Evolutionary conservation across 1,284 basidiomycete genomes (phyloP).

Genomic region (Mixia osmundae): DNA sequence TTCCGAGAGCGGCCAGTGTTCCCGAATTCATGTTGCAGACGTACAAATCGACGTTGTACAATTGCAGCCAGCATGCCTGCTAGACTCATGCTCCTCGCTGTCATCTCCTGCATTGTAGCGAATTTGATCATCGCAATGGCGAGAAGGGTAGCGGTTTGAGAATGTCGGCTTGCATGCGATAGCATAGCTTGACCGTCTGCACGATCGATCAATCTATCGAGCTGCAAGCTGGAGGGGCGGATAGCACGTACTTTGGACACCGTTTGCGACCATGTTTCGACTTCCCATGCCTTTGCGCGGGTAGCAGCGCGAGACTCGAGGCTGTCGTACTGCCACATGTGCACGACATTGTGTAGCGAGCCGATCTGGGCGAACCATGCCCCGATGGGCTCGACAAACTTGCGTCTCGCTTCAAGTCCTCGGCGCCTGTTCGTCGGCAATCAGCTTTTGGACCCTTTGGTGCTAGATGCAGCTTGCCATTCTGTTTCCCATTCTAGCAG

Average conservation of each 20-base stretch:
- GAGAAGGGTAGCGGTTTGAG: constrained; percentile 49
- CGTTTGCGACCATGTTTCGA: constrained; percentile 82
- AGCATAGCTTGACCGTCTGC: constrained; percentile 52
- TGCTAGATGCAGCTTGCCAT: constrained; percentile 33
- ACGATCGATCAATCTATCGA: neutral
- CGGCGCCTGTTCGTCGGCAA: constrained; percentile 46
- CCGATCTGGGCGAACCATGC: constrained; percentile 90
- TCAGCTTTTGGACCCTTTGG: too few species aligned
- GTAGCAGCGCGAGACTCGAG: constrained; percentile 56
- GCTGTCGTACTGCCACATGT: constrained; percentile 36
- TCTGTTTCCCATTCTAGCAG: constrained; percentile 78
- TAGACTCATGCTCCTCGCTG: too few species aligned
- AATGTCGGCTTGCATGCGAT: constrained; percentile 52
- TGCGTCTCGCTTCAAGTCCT: constrained; percentile 29
- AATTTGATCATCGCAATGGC: constrained; percentile 32
- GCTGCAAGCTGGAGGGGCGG: constrained; percentile 1
- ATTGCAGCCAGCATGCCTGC: too few species aligned
- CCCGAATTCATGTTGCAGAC: too few species aligned
- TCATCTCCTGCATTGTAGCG: too few species aligned
- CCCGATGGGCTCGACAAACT: constrained; percentile 42
- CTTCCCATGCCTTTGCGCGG: constrained; percentile 69
- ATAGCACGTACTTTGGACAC: constrained; percentile 48
- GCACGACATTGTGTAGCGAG: constrained; percentile 35
- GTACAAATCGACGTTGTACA: too few species aligned
- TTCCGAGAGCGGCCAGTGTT: too few species aligned